phyloP scores from a whole-genome alignment of 23 red algal genomes.

The Gracilaria caudata region DNA sequence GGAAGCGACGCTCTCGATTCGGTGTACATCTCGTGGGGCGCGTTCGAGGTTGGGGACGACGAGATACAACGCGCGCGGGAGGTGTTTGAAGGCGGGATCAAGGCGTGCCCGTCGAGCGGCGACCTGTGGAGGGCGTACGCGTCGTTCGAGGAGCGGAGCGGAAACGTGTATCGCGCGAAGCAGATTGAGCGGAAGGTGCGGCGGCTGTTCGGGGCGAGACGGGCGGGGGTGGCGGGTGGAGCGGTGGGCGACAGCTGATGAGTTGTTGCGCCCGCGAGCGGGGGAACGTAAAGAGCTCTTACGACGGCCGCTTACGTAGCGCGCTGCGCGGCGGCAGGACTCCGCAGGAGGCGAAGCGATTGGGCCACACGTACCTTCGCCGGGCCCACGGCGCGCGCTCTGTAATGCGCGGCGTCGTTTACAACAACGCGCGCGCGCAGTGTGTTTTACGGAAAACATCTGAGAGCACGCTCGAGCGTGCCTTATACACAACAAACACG shows the following conservation, averaged over 20 bases:
- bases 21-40: constrained; percentile 28
- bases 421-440: no score
- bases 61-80: constrained; percentile 26
- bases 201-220: neutral
- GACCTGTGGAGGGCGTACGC: constrained; percentile 41
- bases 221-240: no score
- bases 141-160: neutral
- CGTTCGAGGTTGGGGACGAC: constrained; percentile 6
- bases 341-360: no score
- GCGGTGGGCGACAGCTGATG: neutral
- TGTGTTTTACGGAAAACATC: no score
- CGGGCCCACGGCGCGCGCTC: no score
- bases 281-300: no score
- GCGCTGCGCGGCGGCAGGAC: no score
- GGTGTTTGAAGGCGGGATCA: constrained; percentile 25
- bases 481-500: neutral
- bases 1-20: neutral
- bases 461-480: no score
- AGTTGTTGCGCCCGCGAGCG: no score
- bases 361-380: no score
- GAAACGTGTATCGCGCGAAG: neutral
- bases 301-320: no score
- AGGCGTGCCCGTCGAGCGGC: neutral
- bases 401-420: no score
- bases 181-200: neutral